Conservation (phyloP, 164 flowering plant species). For the Tetracentron sinense region DNA sequence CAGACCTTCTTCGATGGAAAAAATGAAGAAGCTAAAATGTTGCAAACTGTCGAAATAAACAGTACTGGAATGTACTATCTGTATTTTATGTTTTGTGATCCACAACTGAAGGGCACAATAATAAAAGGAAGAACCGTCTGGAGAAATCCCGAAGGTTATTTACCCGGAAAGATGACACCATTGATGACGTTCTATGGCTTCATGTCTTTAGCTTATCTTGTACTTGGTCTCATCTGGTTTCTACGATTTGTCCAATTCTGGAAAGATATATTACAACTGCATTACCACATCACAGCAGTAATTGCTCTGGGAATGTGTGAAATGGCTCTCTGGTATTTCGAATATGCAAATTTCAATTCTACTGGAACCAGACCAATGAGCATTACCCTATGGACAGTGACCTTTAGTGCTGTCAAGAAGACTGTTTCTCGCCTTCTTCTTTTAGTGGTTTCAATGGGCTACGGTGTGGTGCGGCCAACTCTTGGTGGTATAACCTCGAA, state of each 20-base stretch:
- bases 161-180: conserved; percentile 88
- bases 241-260: conserved; percentile 63
- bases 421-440: conserved; percentile 84
- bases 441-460: conserved; percentile 84
- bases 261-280: conserved; percentile 73
- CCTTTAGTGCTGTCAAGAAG: conserved; percentile 63
- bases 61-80: conserved; percentile 81
- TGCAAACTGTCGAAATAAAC: conserved; percentile 40
- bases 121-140: conserved; percentile 78
- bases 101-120: conserved; percentile 54
- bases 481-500: conserved; percentile 75
- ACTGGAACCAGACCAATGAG: conserved; percentile 83
- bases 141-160: conserved; percentile 84
- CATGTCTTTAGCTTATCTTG: conserved; percentile 76
- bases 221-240: conserved; percentile 80
- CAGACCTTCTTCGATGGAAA: conserved; percentile 53
- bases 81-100: conserved; percentile 73
- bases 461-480: conserved; percentile 75
- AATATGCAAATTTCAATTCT: conserved; percentile 68
- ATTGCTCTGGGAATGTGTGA: conserved; percentile 94
- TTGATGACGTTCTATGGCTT: conserved; percentile 74
- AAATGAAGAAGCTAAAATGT: conserved; percentile 41
- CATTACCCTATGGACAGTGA: conserved; percentile 77
- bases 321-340: conserved; percentile 86
- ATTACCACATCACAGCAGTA: conserved; percentile 63